phyloP scores from a whole-genome alignment of 2,329 filamentous ascomycete species.

The Verticillium dahliae region DNA sequence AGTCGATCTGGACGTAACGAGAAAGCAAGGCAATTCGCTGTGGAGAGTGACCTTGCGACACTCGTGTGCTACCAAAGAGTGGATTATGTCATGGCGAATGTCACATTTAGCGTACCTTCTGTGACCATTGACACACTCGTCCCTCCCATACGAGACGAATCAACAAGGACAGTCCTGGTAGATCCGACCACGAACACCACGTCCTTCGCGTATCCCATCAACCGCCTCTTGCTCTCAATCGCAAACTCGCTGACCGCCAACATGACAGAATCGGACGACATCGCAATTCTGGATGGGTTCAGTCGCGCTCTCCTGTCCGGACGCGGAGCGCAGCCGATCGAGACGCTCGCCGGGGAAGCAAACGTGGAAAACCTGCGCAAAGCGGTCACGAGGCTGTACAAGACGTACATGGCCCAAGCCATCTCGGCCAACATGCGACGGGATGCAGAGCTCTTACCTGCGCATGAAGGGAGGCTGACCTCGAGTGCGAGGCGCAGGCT shows the following conservation, averaged over 20 bases:
- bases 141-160: constrained; percentile 8
- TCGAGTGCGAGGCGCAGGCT: constrained; percentile 9
- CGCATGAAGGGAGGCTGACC: constrained; percentile 9
- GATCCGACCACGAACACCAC: background rate
- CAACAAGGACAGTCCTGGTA: constrained; percentile 1
- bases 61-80: constrained; percentile 17
- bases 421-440: constrained; percentile 18
- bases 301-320: constrained; percentile 12
- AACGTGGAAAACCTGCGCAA: constrained; percentile 11
- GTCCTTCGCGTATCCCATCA: constrained; percentile 1
- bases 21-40: constrained; percentile 5
- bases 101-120: constrained; percentile 13
- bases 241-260: background rate
- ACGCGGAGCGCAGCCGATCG: constrained; percentile 7
- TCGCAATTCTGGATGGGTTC: constrained; percentile 11
- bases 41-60: constrained; percentile 14
- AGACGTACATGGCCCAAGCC: constrained; percentile 18
- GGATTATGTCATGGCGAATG: constrained; percentile 14
- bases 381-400: constrained; percentile 13
- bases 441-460: constrained; percentile 2
- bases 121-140: constrained; percentile 9
- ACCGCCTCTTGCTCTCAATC: background rate
- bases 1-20: constrained; percentile 2
- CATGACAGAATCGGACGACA: background rate
- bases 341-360: constrained; percentile 8